phyloP scores from a whole-genome alignment of 2,329 filamentous ascomycete species.

The Cladosporium sphaerospermum region DNA sequence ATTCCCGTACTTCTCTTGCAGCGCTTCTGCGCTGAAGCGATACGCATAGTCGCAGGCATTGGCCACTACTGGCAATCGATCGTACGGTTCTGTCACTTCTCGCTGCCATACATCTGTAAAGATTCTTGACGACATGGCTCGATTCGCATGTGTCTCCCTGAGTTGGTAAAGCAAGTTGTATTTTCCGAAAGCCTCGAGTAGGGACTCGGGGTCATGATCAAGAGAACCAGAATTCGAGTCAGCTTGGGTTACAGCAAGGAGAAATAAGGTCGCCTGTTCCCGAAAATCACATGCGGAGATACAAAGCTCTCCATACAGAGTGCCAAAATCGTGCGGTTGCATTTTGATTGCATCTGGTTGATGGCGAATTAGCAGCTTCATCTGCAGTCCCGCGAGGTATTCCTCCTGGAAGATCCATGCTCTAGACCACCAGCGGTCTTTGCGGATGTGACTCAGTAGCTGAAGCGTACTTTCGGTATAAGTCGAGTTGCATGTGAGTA shows the following conservation, averaged over 20 bases:
- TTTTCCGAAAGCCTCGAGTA: conserved; percentile 5
- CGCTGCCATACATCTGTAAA: neutral
- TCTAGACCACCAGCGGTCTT: neutral
- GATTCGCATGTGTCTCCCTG: neutral
- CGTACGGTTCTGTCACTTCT: neutral
- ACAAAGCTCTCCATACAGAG: conserved; percentile 1
- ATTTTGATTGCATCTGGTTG: neutral
- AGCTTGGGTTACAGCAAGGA: neutral
- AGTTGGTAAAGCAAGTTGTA: conserved; percentile 3
- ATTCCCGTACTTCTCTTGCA: neutral
- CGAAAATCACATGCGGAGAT: neutral
- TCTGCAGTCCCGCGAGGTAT: neutral
- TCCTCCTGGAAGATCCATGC: conserved; percentile 8
- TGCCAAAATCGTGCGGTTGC: neutral
- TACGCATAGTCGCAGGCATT: neutral
- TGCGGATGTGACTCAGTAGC: neutral
- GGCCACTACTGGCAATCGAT: neutral
- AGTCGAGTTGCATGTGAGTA: no score
- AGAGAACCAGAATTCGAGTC: neutral
- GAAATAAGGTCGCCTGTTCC: neutral
- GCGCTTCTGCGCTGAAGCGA: neutral
- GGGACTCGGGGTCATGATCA: neutral
- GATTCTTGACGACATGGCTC: neutral
- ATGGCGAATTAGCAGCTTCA: neutral
- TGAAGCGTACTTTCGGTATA: neutral